Evolutionary conservation across 305 asterid genomes (phyloP), one percentile per base, ranked within the genome.

Genomic region (Lippia alba): DNA sequence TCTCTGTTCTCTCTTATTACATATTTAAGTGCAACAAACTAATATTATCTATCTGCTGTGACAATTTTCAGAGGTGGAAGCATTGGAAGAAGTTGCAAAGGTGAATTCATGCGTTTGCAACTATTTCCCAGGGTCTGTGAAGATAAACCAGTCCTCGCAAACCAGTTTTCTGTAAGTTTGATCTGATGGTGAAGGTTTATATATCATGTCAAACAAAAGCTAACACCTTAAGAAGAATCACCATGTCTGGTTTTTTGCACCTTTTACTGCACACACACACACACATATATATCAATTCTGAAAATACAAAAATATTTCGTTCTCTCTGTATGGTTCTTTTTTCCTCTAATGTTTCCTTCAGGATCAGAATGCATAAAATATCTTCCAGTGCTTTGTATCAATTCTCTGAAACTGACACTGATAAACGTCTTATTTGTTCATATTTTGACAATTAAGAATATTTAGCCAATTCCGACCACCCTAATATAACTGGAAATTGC

Each of bases 81-180:
- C 90, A 92, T 94, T 33, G 99, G 99, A 56, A 86, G 99, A 89
- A 90, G 94, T 78, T 85, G 74, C 86, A 92, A 84, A 81, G 98
- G 99, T 17, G 99, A 90, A 77, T 94, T 94, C 79, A 74, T 86
- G 85, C 93, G 97, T 30, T 88, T 94, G 96, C 98, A 92, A 76
- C 69, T 94, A 76, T 92, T 94, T 83, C 98, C 98, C 56, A 84
- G 94, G 79, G 70, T 78, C 74, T 92, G 97, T 79, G 99, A 94
- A 81, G 96, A 94, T 55, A 84, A 82, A 79, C 96, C 99, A 71
- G 83, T 94, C 74, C 64, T 88, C 66, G 92, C 96, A 70, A 81
- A 94, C 83, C 99, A 94, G 67, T 94, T 94, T 83, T 94, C 99
- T 67, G 99, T 94, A 89, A 86, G 97, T 85, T 73, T 73, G 51